These are phyloP conservation scores for Candida alai DNA, from an alignment of 805 yeast species.

Conservation along the genomic window DNA sequence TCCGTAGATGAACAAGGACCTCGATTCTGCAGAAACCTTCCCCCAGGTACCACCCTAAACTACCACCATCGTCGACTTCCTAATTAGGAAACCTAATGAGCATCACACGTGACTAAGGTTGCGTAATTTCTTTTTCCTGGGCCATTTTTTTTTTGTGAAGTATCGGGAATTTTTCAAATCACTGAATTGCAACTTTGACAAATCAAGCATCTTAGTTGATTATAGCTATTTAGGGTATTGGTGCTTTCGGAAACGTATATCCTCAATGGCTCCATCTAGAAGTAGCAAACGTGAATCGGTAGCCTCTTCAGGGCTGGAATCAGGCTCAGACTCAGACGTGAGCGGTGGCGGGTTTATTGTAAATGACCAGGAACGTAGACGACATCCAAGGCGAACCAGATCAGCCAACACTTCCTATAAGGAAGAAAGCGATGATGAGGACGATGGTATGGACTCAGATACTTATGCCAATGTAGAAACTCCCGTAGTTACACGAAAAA, in stretches of 20 bases:
- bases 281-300: neutral
- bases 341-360: constrained; percentile 40
- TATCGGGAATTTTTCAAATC: no score
- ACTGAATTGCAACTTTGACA: no score
- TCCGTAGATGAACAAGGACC: no score
- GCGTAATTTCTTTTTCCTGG: no score
- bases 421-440: constrained; percentile 24
- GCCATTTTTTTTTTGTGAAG: no score
- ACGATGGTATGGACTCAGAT: constrained; percentile 15
- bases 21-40: no score
- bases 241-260: no score
- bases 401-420: constrained; percentile 18
- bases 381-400: constrained; percentile 14
- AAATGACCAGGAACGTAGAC: constrained; percentile 26
- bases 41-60: no score
- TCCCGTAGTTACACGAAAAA: constrained; percentile 10
- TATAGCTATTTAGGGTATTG: no score
- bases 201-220: no score
- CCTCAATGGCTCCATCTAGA: constrained; percentile 3
- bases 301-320: constrained; percentile 4
- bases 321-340: constrained; percentile 4
- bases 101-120: constrained; percentile 1
- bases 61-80: no score
- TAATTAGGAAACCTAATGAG: constrained; percentile 2
- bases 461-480: constrained; percentile 9